A percentile compares a stretch with the other conserved stretches of the same genome.
phyloP scores from a whole-genome alignment of 2,329 filamentous ascomycete species.

The Xylariaceae sp. region DNA sequence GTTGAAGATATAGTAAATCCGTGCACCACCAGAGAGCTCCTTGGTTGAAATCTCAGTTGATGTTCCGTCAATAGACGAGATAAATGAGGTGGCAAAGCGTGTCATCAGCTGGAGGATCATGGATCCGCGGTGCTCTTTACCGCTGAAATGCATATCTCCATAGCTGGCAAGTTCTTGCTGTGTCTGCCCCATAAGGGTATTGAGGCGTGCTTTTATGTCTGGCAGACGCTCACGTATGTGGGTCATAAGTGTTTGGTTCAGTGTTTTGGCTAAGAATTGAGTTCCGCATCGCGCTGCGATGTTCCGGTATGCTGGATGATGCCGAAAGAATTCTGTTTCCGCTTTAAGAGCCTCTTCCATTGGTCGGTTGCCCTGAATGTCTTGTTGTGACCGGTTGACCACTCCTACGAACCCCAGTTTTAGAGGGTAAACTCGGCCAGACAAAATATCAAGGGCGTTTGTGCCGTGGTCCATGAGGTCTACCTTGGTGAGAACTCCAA shows the following conservation, averaged over 20 bases:
- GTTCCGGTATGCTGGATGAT: conserved; percentile 94
- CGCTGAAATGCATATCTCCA: conserved; percentile 94
- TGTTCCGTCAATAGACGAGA: conserved; percentile 96
- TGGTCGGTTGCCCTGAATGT: conserved; percentile 95
- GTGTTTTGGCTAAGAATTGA: conserved; percentile 86
- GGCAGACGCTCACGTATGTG: conserved; percentile 94
- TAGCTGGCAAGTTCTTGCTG: conserved; percentile 98
- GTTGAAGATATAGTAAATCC: conserved; percentile 99
- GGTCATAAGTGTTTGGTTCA: conserved; percentile 92
- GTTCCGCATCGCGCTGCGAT: conserved; percentile 93
- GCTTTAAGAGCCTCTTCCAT: conserved; percentile 85
- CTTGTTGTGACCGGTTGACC: conserved; percentile 95
- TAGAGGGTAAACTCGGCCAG: conserved; percentile 89
- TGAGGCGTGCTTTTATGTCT: conserved; percentile 95
- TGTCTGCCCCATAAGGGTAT: conserved; percentile 99
- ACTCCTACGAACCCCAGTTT: conserved; percentile 98
- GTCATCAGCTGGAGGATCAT: conserved; percentile 97
- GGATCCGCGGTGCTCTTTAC: conserved; percentile 92
- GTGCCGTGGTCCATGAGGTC: conserved; percentile 99
- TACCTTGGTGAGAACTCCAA: conserved; percentile 93
- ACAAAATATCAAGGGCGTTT: conserved; percentile 96
- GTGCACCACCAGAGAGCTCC: conserved; percentile 87
- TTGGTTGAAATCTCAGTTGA: conserved; percentile 98
- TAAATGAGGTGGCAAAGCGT: conserved; percentile 94
- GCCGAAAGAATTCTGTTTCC: conserved; percentile 92